phyloP scores from a whole-genome alignment of 345 rosid species.

The Lepidium aucheri region DNA sequence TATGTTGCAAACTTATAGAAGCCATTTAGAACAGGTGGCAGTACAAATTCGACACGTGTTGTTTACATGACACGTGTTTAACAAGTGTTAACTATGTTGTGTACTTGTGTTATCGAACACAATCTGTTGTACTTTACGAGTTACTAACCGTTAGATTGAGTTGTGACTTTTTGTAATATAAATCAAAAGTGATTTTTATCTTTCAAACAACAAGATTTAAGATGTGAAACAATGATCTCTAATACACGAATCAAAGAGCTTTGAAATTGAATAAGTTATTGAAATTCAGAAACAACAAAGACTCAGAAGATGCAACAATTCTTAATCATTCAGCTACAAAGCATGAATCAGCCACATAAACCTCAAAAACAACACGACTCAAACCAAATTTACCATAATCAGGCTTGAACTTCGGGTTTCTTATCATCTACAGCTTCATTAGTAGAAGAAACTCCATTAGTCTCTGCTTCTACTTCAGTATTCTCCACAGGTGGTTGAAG shows the following conservation, averaged over 20 bases:
- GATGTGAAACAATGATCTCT: no score
- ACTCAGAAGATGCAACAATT: neutral
- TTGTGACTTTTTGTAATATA: no score
- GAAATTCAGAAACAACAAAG: neutral
- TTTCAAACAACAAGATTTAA: no score
- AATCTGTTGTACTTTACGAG: neutral
- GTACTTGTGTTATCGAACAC: neutral
- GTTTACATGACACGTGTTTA: neutral
- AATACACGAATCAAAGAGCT: neutral
- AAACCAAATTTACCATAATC: constrained; percentile 6
- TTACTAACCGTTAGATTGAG: neutral
- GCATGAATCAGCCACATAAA: neutral
- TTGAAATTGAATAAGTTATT: neutral
- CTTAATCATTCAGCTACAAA: neutral
- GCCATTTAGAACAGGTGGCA: constrained; percentile 4
- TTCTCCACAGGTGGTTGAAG: constrained; percentile 72
- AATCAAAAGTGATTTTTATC: no score
- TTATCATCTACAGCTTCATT: constrained; percentile 45
- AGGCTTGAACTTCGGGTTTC: constrained; percentile 27
- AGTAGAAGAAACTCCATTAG: constrained; percentile 28
- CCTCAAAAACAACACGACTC: neutral
- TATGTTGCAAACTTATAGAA: constrained; percentile 17
- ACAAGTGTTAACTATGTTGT: neutral
- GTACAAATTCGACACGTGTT: constrained; percentile 17
- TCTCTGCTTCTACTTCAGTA: constrained; percentile 41